Evolutionary conservation across 73 alveolate species (phyloP).

Genomic region (Paramecium biaurelia): DNA sequence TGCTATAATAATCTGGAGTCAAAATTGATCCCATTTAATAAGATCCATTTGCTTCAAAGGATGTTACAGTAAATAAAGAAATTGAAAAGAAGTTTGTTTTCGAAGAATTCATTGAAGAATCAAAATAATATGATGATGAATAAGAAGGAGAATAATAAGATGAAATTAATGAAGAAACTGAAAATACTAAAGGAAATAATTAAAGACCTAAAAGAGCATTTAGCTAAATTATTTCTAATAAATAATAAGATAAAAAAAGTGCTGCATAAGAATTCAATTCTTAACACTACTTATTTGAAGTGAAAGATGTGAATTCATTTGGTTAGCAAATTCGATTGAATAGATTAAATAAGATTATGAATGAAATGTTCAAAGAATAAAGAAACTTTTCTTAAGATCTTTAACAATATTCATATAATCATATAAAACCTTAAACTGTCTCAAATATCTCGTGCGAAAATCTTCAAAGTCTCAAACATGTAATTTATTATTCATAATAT

Average conservation of each 20-base stretch:
- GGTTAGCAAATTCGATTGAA: slow-evolving; percentile 12
- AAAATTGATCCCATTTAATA: neutral
- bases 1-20: neutral
- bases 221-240: neutral
- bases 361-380: slow-evolving; percentile 16
- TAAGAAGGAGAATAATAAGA: neutral
- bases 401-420: neutral
- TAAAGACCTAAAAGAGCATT: slow-evolving; percentile 13
- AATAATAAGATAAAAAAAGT: neutral
- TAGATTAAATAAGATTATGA: neutral
- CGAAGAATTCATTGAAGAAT: slow-evolving; percentile 1
- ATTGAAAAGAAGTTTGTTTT: neutral
- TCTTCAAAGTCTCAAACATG: neutral
- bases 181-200: neutral
- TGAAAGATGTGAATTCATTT: slow-evolving; percentile 35
- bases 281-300: slow-evolving; percentile 24
- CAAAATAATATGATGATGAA: neutral
- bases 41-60: neutral
- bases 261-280: slow-evolving; percentile 15
- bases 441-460: neutral
- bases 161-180: neutral
- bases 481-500: neutral
- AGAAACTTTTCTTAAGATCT: slow-evolving; percentile 10
- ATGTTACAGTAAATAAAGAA: neutral
- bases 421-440: neutral